These are phyloP conservation scores for Micromonas commoda DNA, from an alignment of 139 green algal genomes.

Conservation along the genomic window DNA sequence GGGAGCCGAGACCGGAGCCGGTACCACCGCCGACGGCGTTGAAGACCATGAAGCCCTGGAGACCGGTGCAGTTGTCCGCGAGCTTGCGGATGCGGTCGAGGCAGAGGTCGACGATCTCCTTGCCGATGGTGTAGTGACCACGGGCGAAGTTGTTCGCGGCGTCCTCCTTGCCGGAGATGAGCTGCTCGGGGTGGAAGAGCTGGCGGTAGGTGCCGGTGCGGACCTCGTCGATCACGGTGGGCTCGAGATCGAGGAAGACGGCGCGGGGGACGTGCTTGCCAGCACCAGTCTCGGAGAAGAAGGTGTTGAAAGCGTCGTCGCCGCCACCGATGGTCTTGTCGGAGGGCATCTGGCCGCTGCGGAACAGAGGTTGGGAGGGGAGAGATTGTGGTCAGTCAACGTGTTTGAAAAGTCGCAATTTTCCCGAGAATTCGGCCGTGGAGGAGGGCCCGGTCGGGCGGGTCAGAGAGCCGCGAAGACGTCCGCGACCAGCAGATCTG, in stretches of 20 bases:
- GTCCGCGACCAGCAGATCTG: background rate
- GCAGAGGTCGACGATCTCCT: conserved; percentile 93
- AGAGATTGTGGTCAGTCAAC: background rate
- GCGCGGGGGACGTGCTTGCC: conserved; percentile 89
- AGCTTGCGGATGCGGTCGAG: conserved; percentile 94
- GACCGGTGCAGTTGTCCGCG: conserved; percentile 92
- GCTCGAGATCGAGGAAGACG: conserved; percentile 93
- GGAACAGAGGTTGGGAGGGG: background rate
- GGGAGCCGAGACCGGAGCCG: conserved; percentile 88
- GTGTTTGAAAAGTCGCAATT: background rate
- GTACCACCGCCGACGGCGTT: conserved; percentile 91
- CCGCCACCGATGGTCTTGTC: conserved; percentile 86
- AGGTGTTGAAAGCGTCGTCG: conserved; percentile 94
- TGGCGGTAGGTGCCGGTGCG: conserved; percentile 91
- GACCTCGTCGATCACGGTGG: conserved; percentile 92
- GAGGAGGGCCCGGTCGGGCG: background rate
- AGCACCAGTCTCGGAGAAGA: conserved; percentile 91
- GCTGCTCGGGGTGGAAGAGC: conserved; percentile 97
- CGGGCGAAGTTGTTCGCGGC: conserved; percentile 80
- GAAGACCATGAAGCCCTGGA: conserved; percentile 97
- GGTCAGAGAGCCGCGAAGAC: background rate
- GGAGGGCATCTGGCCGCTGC: conserved; percentile 83
- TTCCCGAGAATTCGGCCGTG: background rate
- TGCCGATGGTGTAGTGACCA: conserved; percentile 88
- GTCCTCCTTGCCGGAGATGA: conserved; percentile 95